phyloP scores from a whole-genome alignment of 2,329 filamentous ascomycete species.

The Alternaria ventricosa region DNA sequence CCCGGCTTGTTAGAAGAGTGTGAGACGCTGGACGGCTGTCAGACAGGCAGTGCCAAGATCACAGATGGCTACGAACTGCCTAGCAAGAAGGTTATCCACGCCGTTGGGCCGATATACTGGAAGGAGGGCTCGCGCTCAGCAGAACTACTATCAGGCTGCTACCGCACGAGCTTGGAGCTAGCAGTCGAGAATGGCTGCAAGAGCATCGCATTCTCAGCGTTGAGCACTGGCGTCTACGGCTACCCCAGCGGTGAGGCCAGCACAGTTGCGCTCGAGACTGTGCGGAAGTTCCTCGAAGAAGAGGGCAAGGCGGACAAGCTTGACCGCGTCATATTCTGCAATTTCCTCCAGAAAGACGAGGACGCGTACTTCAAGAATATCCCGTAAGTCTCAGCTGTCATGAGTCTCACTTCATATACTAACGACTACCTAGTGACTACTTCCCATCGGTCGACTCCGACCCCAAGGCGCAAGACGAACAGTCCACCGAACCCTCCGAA shows the following conservation, averaged over 20 bases:
- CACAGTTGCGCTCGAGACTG: slow-evolving; percentile 69
- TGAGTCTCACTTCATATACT: background rate
- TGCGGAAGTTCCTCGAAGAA: slow-evolving; percentile 62
- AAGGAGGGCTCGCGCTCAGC: slow-evolving; percentile 47
- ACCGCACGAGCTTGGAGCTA: slow-evolving; percentile 73
- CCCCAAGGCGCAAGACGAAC: slow-evolving; percentile 24
- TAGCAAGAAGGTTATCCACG: slow-evolving; percentile 81
- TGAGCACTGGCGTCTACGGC: slow-evolving; percentile 90
- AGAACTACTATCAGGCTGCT: slow-evolving; percentile 66
- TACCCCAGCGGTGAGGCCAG: slow-evolving; percentile 81
- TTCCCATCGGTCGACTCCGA: slow-evolving; percentile 41
- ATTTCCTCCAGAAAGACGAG: slow-evolving; percentile 80
- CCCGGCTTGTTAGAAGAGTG: slow-evolving; percentile 73
- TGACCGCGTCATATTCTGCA: slow-evolving; percentile 82
- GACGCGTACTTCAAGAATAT: slow-evolving; percentile 72
- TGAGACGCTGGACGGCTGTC: slow-evolving; percentile 71
- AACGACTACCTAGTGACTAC: slow-evolving; percentile 33
- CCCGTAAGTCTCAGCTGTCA: slow-evolving; percentile 64
- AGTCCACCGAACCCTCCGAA: slow-evolving; percentile 35
- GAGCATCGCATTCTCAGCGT: slow-evolving; percentile 79
- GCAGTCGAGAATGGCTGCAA: slow-evolving; percentile 70
- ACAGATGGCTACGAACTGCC: slow-evolving; percentile 79
- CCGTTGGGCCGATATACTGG: slow-evolving; percentile 83
- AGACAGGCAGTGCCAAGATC: slow-evolving; percentile 81
- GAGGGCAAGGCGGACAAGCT: slow-evolving; percentile 58